Percentiles rank a stretch among this genome's conserved stretches.
Conservation (phyloP, 176 grass and related monocot genomes). For the Lolium rigidum region DNA sequence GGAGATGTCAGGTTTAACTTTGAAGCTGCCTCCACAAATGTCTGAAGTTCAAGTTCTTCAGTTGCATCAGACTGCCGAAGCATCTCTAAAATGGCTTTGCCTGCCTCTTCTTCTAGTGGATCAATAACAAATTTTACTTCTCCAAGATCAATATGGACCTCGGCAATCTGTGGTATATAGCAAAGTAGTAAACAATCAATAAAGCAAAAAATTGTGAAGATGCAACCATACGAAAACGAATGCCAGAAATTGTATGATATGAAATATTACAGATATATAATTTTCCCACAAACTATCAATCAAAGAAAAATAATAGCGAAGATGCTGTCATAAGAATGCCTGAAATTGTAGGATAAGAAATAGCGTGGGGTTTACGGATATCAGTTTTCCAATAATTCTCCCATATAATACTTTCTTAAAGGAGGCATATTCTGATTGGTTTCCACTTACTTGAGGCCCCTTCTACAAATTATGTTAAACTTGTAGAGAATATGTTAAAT, state of each 20-base stretch:
- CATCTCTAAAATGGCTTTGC: conserved; percentile 74
- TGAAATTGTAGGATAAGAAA: conserved; percentile 29
- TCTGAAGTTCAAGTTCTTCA: conserved; percentile 77
- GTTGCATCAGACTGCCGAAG: conserved; percentile 57
- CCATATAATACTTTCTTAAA: neutral
- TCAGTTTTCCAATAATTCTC: neutral
- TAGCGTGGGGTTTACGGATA: neutral
- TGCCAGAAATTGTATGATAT: conserved; percentile 31
- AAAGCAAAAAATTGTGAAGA: conserved; percentile 6
- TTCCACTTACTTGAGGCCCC: neutral
- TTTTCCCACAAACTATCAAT: too few species aligned
- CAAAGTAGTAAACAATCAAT: conserved; percentile 37
- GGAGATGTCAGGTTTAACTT: conserved; percentile 82
- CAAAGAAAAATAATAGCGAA: neutral
- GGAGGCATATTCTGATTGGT: neutral
- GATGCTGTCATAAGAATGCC: conserved; percentile 1
- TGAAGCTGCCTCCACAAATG: conserved; percentile 71
- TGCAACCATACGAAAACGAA: conserved; percentile 1
- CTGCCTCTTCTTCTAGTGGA: conserved; percentile 73
- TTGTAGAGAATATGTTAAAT: neutral
- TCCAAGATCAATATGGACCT: conserved; percentile 70
- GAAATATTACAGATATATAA: neutral
- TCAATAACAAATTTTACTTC: conserved; percentile 72
- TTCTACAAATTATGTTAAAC: conserved; percentile 33
- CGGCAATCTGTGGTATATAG: conserved; percentile 65